Percentiles rank a stretch among this genome's conserved stretches.
These are phyloP conservation scores for Aristolochia fimbriata DNA, from an alignment of 164 flowering plant genomes.

Conservation along the genomic window DNA sequence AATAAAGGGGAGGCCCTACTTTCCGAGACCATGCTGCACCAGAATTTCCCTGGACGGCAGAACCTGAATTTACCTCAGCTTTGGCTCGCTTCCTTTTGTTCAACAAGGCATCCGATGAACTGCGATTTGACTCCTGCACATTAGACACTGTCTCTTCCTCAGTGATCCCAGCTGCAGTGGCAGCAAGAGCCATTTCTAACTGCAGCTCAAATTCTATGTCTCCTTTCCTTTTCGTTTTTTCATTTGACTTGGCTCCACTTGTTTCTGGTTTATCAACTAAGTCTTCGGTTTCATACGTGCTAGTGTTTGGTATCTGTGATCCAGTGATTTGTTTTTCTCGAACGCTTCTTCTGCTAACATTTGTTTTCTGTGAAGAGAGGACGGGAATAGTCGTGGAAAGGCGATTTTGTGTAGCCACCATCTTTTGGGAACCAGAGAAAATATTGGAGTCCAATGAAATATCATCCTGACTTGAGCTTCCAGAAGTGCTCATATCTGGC, in stretches of 20 bases:
- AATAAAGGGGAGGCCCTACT: slow-evolving; percentile 70
- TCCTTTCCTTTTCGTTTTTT: slow-evolving; percentile 58
- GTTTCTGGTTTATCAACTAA: slow-evolving; percentile 17
- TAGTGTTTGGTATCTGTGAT: slow-evolving; percentile 3
- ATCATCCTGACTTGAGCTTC: slow-evolving; percentile 20
- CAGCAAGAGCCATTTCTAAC: slow-evolving; percentile 78
- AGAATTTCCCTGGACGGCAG: slow-evolving; percentile 37
- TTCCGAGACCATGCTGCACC: slow-evolving; percentile 77
- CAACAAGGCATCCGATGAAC: slow-evolving; percentile 17
- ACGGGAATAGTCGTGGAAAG: slow-evolving; percentile 18
- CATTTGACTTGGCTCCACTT: slow-evolving; percentile 13
- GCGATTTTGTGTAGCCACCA: slow-evolving; percentile 32
- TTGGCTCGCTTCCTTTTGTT: slow-evolving; percentile 36
- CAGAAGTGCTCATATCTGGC: slow-evolving; percentile 41
- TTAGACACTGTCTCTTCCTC: slow-evolving; percentile 10
- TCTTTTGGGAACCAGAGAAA: slow-evolving; percentile 44
- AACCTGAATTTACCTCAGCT: slow-evolving; percentile 28
- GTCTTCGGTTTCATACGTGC: slow-evolving; percentile 6
- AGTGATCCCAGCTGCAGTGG: slow-evolving; percentile 46
- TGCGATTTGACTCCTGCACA: slow-evolving; percentile 12
- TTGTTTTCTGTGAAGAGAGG: slow-evolving; percentile 5
- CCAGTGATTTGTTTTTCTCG: slow-evolving; percentile 17
- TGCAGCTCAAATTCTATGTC: slow-evolving; percentile 90
- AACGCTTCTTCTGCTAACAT: slow-evolving; percentile 9
- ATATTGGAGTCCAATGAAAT: slow-evolving; percentile 24